phyloP scores from a whole-genome alignment of 306 rosid genomes.

The Cicer bijugum region DNA sequence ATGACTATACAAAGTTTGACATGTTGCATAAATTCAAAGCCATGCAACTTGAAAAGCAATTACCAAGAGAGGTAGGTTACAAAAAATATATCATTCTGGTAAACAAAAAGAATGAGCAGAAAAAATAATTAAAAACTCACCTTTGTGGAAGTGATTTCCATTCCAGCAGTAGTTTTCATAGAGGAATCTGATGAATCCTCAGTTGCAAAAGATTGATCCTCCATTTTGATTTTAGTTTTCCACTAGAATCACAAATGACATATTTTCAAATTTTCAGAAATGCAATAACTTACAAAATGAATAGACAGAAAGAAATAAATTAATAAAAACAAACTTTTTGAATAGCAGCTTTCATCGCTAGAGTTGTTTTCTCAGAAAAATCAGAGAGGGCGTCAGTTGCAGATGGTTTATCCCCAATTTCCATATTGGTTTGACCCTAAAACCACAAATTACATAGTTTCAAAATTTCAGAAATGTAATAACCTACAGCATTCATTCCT shows the following conservation, averaged over 20 bases:
- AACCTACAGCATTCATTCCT: not conserved
- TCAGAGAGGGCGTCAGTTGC: not conserved
- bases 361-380: not conserved
- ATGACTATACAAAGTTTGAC: not conserved
- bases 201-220: not conserved
- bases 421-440: not conserved
- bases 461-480: not conserved
- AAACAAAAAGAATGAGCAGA: not conserved
- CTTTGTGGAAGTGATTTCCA: not conserved
- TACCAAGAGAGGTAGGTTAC: not conserved
- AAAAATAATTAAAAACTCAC: slow-evolving; percentile 24
- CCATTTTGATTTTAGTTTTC: not conserved
- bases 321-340: too few species aligned
- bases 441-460: slow-evolving; percentile 12
- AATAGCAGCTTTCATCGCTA: not conserved
- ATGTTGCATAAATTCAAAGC: not conserved
- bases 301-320: too few species aligned
- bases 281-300: too few species aligned
- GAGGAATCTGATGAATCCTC: not conserved
- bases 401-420: not conserved
- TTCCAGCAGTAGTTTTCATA: not conserved
- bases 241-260: not conserved
- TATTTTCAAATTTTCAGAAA: too few species aligned
- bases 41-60: slow-evolving; percentile 10
- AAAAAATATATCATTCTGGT: not conserved